phyloP scores from a whole-genome alignment of 768 basidiomycete species.

The Suillus fuscotomentosus region DNA sequence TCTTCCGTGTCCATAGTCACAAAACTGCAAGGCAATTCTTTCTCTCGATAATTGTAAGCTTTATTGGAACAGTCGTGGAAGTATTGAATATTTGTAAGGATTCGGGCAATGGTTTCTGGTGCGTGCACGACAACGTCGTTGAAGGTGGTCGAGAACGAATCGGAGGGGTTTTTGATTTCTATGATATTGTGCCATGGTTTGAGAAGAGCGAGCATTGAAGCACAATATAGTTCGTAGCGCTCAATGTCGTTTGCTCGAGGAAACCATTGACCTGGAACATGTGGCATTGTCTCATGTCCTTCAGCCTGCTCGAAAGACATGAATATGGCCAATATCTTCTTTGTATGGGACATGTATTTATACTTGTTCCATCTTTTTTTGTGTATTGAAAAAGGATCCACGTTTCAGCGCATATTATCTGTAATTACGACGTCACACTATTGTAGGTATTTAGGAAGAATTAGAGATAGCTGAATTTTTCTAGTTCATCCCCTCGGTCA shows the following conservation, averaged over 20 bases:
- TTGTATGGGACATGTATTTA: neutral
- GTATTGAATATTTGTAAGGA: no score
- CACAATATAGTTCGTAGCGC: slow-evolving; percentile 28
- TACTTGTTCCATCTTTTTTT: neutral
- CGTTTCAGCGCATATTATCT: neutral
- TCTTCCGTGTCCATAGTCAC: neutral
- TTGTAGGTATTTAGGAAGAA: slow-evolving; percentile 5
- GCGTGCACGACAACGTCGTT: no score
- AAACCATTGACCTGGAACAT: slow-evolving; percentile 14
- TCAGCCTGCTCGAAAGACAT: slow-evolving; percentile 18
- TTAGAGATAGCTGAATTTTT: neutral
- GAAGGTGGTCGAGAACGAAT: no score
- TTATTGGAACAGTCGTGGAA: no score
- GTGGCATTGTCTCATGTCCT: slow-evolving; percentile 34
- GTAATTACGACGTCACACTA: no score
- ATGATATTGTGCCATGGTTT: slow-evolving; percentile 31
- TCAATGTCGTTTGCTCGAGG: slow-evolving; percentile 27
- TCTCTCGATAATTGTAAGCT: neutral
- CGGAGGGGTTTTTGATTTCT: neutral
- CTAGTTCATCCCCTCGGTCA: neutral
- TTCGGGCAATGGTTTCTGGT: no score
- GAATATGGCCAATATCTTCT: neutral
- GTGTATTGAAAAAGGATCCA: no score
- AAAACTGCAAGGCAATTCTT: neutral
- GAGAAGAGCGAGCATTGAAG: slow-evolving; percentile 32